Percentiles rank a stretch among this genome's conserved stretches.
These are phyloP conservation scores for Yamadazyma spencermartinsiae DNA, from an alignment of 1,139 yeast species.

Conservation along the genomic window DNA sequence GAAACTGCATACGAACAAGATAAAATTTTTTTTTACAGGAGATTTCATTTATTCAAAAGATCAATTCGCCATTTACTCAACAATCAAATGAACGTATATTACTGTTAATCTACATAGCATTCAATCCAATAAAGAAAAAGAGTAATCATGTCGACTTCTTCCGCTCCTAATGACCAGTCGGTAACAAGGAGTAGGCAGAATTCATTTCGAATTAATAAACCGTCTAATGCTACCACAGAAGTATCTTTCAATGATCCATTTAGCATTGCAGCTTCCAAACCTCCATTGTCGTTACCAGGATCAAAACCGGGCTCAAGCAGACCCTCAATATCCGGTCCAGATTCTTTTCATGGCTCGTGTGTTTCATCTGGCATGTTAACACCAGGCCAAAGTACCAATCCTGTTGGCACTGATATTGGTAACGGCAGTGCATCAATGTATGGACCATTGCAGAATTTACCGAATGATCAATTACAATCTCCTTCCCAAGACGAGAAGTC, in stretches of 20 bases:
- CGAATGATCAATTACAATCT: background rate
- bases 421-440: background rate
- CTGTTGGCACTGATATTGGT: background rate
- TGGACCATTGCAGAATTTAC: background rate
- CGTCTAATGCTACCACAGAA: background rate
- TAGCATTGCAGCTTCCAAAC: background rate
- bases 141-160: background rate
- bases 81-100: background rate
- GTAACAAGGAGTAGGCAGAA: constrained; percentile 1
- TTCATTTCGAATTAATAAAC: background rate
- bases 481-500: background rate
- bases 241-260: background rate
- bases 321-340: background rate
- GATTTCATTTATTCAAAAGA: background rate
- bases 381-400: background rate
- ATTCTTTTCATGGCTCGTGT: background rate
- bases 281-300: background rate
- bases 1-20: background rate
- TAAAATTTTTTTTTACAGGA: constrained; percentile 1
- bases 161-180: background rate
- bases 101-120: background rate
- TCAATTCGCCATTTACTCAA: background rate
- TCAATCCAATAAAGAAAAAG: background rate
- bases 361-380: background rate
- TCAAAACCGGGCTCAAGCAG: background rate